Evolutionary conservation across 495 filamentous ascomycete species (phyloP), one percentile per base, ranked within the genome.

Genomic region (Lasiosphaeris hirsuta): DNA sequence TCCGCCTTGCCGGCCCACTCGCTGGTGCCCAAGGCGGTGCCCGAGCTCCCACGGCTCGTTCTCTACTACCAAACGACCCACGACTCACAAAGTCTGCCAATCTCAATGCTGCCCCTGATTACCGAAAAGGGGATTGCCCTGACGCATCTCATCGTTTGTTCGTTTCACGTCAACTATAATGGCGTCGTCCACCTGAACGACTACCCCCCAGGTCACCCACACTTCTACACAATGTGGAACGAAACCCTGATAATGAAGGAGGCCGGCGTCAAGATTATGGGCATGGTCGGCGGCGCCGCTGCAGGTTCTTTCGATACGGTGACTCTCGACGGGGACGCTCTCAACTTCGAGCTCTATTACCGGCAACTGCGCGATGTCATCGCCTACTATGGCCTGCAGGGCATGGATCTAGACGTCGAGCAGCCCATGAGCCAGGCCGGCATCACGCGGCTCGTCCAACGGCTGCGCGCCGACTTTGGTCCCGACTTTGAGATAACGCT

Each of bases 321-420:
- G 6, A 79, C 83, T 2, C 77, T 93, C 5, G 89, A 92, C 64
- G 56, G 17, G 53, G 69, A 77, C 36, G 62, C 70, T 13, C 49
- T 63, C 0, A 68, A 77, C 5, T 92, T 92, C 58, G 86, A 89
- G 65, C 59, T 47, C 3, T 89, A 83, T 68, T 95, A 95, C 67
- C 66, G 53, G 0, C 86, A 85, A 7, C 74, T 95, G 11, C 73
- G 78, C 10, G 74, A 81, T 33, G 69, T 86, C 49, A 78, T 95
- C 37, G 71, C 73, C 10, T 72, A 75, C 10, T 74, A 84, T 63
- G 68, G 67, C 3, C 73, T 93, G 5, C 75, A 92, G 30, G 90
- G 90, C 0, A 61, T 96, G 7, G 90, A 96, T 65, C 78, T 96
- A 13, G 90, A 96, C 63, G 89, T 95, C 39, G 90, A 96, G 67